Percentiles rank a stretch among this genome's conserved stretches.
Evolutionary conservation across 2,329 filamentous ascomycete species (phyloP).

Genomic region (Sporothrix variecibatus): DNA sequence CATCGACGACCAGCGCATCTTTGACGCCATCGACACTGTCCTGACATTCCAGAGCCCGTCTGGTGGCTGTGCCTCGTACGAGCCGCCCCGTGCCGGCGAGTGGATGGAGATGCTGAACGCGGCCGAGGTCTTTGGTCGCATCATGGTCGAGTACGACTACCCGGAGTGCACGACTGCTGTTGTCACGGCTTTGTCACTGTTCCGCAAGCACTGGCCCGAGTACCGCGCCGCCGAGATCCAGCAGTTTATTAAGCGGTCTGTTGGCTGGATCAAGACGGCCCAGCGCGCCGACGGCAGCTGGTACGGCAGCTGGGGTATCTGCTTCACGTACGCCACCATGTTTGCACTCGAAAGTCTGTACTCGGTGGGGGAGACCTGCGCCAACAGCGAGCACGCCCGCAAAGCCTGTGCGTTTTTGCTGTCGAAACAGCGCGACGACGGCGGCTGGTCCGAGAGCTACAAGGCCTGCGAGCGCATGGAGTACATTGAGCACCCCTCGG

Average conservation of each 20-base stretch:
- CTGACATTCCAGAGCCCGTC: constrained; percentile 86
- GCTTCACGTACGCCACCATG: constrained; percentile 96
- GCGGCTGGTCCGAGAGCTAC: constrained; percentile 97
- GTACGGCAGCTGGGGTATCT: constrained; percentile 98
- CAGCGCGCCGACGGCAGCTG: constrained; percentile 86
- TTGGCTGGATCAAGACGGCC: constrained; percentile 77
- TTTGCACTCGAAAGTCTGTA: constrained; percentile 88
- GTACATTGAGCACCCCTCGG: constrained; percentile 72
- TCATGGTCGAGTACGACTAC: constrained; percentile 99
- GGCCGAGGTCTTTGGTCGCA: constrained; percentile 91
- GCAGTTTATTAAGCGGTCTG: constrained; percentile 69
- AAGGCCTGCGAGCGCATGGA: constrained; percentile 76
- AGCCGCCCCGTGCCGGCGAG: constrained; percentile 75
- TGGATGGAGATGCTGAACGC: constrained; percentile 86
- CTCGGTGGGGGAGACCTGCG: constrained; percentile 78
- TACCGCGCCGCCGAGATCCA: constrained; percentile 78
- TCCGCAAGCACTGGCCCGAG: constrained; percentile 76
- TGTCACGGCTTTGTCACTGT: constrained; percentile 82
- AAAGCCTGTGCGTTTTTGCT: constrained; percentile 84
- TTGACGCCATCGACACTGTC: constrained; percentile 86
- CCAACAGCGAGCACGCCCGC: constrained; percentile 68
- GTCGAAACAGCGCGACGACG: constrained; percentile 80
- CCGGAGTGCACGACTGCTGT: constrained; percentile 96
- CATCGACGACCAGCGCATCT: constrained; percentile 74
- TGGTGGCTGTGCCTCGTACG: constrained; percentile 89